Base-by-base conservation (phyloP, 2,329 filamentous ascomycete species). In the Blastomyces emzantsi region DNA sequence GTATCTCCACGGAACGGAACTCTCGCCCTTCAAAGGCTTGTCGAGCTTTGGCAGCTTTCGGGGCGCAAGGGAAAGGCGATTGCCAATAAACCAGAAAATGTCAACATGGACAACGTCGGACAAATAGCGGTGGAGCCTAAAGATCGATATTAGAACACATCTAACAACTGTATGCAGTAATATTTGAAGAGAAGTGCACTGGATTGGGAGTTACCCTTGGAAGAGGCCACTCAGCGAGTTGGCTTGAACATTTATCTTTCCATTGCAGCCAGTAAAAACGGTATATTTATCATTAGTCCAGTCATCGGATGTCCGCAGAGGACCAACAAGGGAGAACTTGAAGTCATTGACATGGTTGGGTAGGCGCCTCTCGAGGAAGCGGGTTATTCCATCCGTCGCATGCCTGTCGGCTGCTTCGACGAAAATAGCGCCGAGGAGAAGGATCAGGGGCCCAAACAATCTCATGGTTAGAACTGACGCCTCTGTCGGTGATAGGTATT, bases 191-290 rank as follows among this genome's bases (percentile, higher is more conserved):
- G 22, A 19, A 47, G 19, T 0, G 45, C n/a, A 11, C 19, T 49
- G 45, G 45, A 7, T 49, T 22, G 45, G 2, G 76, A 52, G 68
- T 52, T 68, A 76, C 75, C 74, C 74, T 7, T 69, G 70, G 2
- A 73, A 69, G 22, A 77, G 63, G 4, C 74, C 75, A 65, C 73
- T 76, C 25, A 73, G 51, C 1, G 74, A 69, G 62, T 69, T 75
- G 2, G 74, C 75, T 64, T 74, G 65, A 13, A 77, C 69, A 2
- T 69, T 63, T 47, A 77, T 69, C 19, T 68, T 74, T 17, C 74
- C 71, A 63, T 69, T 64, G 6, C 45, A 56, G 11, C 56, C 57
- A 47, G 62, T 67, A 19, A 64, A 61, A 4, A 73, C 71, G 11
- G 60, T 58, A 52, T 67, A 73, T 9, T 67, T 65, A 60, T 73